Evolutionary conservation across 441 rosid genomes (phyloP).

Genomic region (Iberis amara): DNA sequence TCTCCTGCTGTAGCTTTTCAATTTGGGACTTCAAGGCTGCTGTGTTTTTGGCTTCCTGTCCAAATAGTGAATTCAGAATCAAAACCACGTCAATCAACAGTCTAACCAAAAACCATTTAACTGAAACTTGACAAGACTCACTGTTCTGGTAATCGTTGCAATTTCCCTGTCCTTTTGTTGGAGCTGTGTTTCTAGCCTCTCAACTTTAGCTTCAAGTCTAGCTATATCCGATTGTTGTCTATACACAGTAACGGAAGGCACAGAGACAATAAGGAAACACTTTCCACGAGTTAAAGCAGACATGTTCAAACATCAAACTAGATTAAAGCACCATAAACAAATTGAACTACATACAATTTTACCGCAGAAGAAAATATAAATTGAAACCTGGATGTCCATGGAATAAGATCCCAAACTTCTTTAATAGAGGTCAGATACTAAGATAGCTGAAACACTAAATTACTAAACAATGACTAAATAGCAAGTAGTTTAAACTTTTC

Average conservation of each 20-base stretch:
- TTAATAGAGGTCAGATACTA: background rate
- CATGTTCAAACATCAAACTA: slow-evolving; percentile 3
- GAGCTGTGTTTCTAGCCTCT: slow-evolving; percentile 78
- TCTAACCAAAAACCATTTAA: background rate
- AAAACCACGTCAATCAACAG: background rate
- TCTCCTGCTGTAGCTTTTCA: slow-evolving; percentile 90
- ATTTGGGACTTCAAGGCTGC: slow-evolving; percentile 89
- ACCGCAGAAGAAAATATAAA: too few relatives aligned
- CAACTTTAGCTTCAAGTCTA: slow-evolving; percentile 89
- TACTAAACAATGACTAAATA: slow-evolving; percentile 1
- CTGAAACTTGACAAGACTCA: slow-evolving; percentile 35
- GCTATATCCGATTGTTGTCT: slow-evolving; percentile 85
- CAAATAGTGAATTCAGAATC: slow-evolving; percentile 9
- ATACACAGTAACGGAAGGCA: slow-evolving; percentile 18
- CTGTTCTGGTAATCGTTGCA: slow-evolving; percentile 87
- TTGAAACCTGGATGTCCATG: too few relatives aligned
- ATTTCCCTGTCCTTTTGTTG: slow-evolving; percentile 92
- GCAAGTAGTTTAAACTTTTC: too few relatives aligned
- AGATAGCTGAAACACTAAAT: slow-evolving; percentile 11
- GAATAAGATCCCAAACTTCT: background rate
- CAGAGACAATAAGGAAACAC: background rate
- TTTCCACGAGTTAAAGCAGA: background rate
- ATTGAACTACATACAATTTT: background rate
- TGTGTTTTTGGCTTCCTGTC: slow-evolving; percentile 83
- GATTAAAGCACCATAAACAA: background rate